Percentiles rank a stretch among this genome's conserved stretches.
phyloP scores from a whole-genome alignment of 441 rosid species.

The Aleurites moluccanus region DNA sequence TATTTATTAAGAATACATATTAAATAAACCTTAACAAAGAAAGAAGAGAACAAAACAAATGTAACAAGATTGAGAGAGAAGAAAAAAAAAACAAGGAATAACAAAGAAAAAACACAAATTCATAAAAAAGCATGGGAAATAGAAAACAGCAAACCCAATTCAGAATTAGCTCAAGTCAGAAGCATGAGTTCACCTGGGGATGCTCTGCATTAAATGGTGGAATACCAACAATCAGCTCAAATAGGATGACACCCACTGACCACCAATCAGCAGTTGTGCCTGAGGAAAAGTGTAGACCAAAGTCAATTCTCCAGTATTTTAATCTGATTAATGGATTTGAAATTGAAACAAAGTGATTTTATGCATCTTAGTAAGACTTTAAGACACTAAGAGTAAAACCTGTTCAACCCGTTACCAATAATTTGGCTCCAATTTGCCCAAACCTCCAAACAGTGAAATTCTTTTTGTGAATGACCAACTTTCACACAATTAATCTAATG shows the following conservation, averaged over 20 bases:
- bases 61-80: not conserved
- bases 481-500: conserved; percentile 9
- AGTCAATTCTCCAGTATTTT: conserved; percentile 8
- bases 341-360: not conserved
- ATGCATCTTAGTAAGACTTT: not conserved
- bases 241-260: conserved; percentile 97
- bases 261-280: conserved; percentile 99
- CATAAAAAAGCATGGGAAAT: conserved; percentile 5
- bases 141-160: conserved; percentile 9
- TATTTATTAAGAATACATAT: not conserved
- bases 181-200: conserved; percentile 70
- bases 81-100: not conserved
- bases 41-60: not conserved
- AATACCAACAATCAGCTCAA: conserved; percentile 95
- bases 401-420: not conserved
- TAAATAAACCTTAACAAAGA: not conserved
- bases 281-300: conserved; percentile 36
- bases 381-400: conserved; percentile 4
- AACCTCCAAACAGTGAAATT: not conserved
- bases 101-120: not conserved
- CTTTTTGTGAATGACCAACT: conserved; percentile 15
- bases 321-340: conserved; percentile 20
- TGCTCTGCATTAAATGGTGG: conserved; percentile 99
- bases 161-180: conserved; percentile 19
- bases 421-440: conserved; percentile 6